Evolutionary conservation across 1,284 basidiomycete genomes (phyloP).

Genomic region (Tetrapyrgos nigripes): DNA sequence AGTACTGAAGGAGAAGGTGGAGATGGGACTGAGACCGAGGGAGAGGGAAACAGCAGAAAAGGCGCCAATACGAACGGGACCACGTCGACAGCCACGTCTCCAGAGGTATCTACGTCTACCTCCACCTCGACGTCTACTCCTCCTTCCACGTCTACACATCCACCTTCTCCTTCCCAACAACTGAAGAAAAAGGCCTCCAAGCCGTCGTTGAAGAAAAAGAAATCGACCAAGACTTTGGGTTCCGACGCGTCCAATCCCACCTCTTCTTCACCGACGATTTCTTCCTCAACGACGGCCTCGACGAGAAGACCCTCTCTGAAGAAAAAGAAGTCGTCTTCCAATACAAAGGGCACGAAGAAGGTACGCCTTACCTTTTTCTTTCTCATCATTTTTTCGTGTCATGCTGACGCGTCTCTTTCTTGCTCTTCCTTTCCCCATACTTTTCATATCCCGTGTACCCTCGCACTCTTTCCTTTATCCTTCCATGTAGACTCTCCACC

Average conservation of each 20-base stretch:
- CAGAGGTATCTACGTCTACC: conserved; percentile 21
- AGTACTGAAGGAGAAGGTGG: not conserved
- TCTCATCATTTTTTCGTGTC: too few species aligned
- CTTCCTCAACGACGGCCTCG: too few species aligned
- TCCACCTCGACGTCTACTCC: not conserved
- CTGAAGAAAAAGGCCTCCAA: conserved; percentile 27
- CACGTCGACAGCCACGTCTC: not conserved
- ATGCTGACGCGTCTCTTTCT: too few species aligned
- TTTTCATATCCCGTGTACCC: too few species aligned
- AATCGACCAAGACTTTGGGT: conserved; percentile 76
- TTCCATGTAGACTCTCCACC: conserved; percentile 69
- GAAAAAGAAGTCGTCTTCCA: too few species aligned
- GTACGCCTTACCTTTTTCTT: too few species aligned
- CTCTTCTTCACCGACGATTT: too few species aligned
- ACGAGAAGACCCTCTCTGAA: too few species aligned
- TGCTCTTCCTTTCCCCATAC: too few species aligned
- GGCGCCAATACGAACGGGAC: not conserved
- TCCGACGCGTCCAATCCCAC: too few species aligned
- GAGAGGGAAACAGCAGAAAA: not conserved
- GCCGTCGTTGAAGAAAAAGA: conserved; percentile 50
- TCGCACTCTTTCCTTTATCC: too few species aligned
- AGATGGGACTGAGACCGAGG: not conserved
- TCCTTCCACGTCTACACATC: not conserved
- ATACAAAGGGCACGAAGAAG: too few species aligned
- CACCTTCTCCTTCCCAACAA: not conserved